Conservation (phyloP, 2,329 filamentous ascomycete species). For the Talaromyces sp. region DNA sequence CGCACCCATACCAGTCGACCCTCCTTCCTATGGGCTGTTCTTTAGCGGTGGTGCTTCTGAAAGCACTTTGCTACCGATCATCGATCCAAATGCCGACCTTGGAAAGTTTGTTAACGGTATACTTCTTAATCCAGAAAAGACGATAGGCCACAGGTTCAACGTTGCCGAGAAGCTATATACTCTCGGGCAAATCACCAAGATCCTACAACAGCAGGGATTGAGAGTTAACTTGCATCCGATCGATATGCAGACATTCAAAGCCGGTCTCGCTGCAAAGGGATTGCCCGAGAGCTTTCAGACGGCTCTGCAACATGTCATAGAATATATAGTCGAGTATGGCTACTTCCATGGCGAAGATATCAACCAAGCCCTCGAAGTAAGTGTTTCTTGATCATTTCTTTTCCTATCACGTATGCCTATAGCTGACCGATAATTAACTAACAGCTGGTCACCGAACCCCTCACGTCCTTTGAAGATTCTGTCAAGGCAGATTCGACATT, state of each 20-base stretch:
- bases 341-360: slow-evolving; percentile 3
- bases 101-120: slow-evolving; percentile 38
- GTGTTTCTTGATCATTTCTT: not conserved
- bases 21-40: slow-evolving; percentile 25
- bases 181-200: slow-evolving; percentile 30
- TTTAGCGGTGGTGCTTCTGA: slow-evolving; percentile 14
- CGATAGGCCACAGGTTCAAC: slow-evolving; percentile 36
- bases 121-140: slow-evolving; percentile 36
- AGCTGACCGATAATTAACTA: not conserved
- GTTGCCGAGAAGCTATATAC: slow-evolving; percentile 35
- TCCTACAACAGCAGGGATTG: slow-evolving; percentile 31
- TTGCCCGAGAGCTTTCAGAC: not conserved
- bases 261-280: slow-evolving; percentile 6
- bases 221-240: not conserved
- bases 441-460: not conserved
- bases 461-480: not conserved
- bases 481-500: not conserved
- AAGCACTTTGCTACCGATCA: slow-evolving; percentile 30
- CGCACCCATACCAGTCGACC: slow-evolving; percentile 22
- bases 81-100: slow-evolving; percentile 36
- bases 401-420: not conserved
- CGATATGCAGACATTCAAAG: slow-evolving; percentile 6
- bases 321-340: not conserved
- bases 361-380: not conserved
- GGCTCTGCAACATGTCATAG: not conserved